Evolutionary conservation across 225 moss, liverwort and hornwort species (phyloP), one percentile per base, ranked within the genome.

Genomic region (Antitrichia curtipendula): DNA sequence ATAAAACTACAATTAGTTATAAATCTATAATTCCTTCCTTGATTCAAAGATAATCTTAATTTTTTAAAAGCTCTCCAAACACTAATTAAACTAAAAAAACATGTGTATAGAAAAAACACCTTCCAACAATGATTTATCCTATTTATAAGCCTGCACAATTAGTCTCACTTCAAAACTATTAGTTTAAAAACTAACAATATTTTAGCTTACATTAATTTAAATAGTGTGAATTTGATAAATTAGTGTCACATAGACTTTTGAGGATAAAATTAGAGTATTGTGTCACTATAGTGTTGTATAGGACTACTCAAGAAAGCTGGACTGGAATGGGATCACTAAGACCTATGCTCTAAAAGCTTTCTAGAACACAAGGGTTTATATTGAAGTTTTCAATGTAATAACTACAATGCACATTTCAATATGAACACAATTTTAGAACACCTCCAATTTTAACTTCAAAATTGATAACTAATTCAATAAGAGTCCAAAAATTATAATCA

Each of bases 251-350:
- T 12, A 9, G 9, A 52, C 9, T 36, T 32, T 23, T 70, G 21
- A 75, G 8, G 75, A 75, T n/a, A 50, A 47, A 75, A 32, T 32
- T 16, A 71, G 5, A 49, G 3, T 17, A 20, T 8, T 20, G 3
- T 8, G 3, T 31, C 32, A 19, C 7, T 43, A 0, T 4, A 31
- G 0, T 29, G 31, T 45, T 0, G 0, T 20, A 12, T 13, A 3
- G 0, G 9, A 74, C 49, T 13, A 31, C 27, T 43, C 49, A 21
- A 31, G 2, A 75, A 50, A 13, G 7, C 1, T 20, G 3, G 22
- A 13, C 0, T 8, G 1, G 4, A 34, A 75, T 34, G 8, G 34
- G 2, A 50, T 75, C 6, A 18, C 18, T 29, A 18, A 45, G 18
- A 19, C 31, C 2, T 73, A 4, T 29, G 19, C 47, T 74, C 19